Evolutionary conservation across 2,329 filamentous ascomycete genomes (phyloP).

Genomic region (Alternaria atra): DNA sequence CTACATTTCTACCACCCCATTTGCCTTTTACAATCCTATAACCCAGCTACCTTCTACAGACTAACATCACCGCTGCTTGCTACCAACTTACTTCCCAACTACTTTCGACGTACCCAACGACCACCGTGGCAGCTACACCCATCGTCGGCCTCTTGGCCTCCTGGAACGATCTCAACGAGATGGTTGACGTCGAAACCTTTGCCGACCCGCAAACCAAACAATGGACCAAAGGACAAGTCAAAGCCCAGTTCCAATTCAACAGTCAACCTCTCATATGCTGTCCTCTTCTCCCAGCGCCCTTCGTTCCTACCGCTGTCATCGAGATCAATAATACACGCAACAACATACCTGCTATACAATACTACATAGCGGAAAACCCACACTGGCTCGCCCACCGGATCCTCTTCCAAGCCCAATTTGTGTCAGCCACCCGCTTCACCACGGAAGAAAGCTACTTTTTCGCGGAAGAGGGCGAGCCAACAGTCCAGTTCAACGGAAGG

Average conservation of each 20-base stretch:
- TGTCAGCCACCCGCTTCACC: background rate
- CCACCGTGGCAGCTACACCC: background rate
- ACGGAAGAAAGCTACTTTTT: background rate
- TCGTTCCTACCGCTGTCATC: background rate
- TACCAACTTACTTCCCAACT: background rate
- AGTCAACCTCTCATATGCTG: background rate
- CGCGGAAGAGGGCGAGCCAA: constrained; percentile 1
- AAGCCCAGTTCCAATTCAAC: background rate
- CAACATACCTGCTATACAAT: background rate
- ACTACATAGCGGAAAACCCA: background rate
- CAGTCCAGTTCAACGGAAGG: constrained; percentile 3
- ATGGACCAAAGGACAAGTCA: background rate
- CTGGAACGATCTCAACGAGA: background rate
- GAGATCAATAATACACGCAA: constrained; percentile 1
- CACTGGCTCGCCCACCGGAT: constrained; percentile 4
- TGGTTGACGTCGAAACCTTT: background rate
- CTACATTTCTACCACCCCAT: background rate
- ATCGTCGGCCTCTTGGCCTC: constrained; percentile 1
- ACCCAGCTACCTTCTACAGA: background rate
- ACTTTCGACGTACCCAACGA: background rate
- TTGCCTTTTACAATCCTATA: background rate
- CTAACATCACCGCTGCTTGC: too few relatives aligned
- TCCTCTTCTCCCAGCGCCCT: background rate
- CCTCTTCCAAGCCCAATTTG: background rate
- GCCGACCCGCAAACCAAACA: background rate